Evolutionary conservation across 164 flowering plant species (phyloP).

Genomic region (Paratinospora sagittata): DNA sequence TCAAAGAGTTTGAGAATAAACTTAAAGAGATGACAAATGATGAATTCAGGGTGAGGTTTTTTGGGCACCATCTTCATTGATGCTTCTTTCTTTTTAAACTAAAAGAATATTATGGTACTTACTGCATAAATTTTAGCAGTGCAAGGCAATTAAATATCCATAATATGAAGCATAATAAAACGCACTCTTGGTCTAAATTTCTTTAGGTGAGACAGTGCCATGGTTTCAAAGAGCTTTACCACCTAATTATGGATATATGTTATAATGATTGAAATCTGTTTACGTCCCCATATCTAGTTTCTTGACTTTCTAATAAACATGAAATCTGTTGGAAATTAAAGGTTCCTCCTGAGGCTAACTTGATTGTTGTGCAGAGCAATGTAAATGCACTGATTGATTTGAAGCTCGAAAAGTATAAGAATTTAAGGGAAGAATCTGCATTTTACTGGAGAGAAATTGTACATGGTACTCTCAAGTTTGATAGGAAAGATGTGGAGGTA

Average conservation of each 20-base stretch:
- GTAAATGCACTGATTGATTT: conserved; percentile 81
- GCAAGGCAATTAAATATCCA: not conserved
- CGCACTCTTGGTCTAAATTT: not conserved
- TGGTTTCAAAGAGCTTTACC: not conserved
- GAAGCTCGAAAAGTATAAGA: conserved; percentile 97
- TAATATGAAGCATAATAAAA: not conserved
- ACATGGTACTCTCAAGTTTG: conserved; percentile 84
- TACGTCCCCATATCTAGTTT: not conserved
- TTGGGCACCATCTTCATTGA: not conserved
- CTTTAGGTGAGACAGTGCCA: not conserved
- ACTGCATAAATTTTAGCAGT: not conserved
- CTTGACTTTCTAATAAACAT: too few species aligned
- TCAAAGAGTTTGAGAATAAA: conserved; percentile 65
- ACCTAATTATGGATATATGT: not conserved
- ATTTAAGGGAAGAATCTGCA: conserved; percentile 71
- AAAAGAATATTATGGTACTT: not conserved
- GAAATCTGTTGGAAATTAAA: too few species aligned
- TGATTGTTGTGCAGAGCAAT: conserved; percentile 47
- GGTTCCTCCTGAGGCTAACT: not conserved
- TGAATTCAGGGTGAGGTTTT: conserved; percentile 64
- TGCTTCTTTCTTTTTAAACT: not conserved
- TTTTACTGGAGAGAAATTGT: conserved; percentile 76
- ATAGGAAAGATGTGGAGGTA: conserved; percentile 86
- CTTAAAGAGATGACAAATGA: conserved; percentile 67
- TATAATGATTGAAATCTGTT: not conserved